Base-by-base conservation (phyloP, 2,329 filamentous ascomycete species). In the Pseudogymnoascus sp. region DNA sequence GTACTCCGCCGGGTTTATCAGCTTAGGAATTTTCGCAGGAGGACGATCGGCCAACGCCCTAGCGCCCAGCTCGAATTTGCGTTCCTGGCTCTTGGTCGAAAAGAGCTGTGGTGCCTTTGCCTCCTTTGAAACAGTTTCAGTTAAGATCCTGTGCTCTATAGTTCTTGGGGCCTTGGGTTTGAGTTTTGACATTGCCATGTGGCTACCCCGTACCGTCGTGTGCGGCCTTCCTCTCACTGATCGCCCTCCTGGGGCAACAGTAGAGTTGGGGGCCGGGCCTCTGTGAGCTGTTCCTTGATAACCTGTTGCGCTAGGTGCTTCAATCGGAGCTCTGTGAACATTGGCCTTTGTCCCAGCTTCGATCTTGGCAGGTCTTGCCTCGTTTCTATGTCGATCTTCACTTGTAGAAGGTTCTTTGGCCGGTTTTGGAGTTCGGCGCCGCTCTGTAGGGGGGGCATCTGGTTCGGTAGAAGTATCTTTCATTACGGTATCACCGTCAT, bases 281-380 rank as follows among this genome's bases (percentile, higher is more conserved):
- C 60, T 63, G 62, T 66, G 64, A 8, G 69, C 67, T 22, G 70
- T 69, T 30, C 69, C 70, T 42, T 68, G 67, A 59, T 72, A 71
- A 9, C 69, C 67, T 30, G 68, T 68, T n/a, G 38, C 58, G 19
- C 58, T 62, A 33, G 62, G 2, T 60, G 66, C 60, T 63, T 64
- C 49, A 14, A 55, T 4, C 11, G 49, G 28, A 19, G 28, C 28
- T 55, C 35, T 55, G 5, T 55, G 28, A 33, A 33, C 28, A 4
- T 12, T 28, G 23, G 7, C 14, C 23, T 28, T 30, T 28, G 12
- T 28, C 23, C 28, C 23, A 12, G 7, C 9, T 12, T 23, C 42
- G 14, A 9, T 9, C 11, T 33, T 33, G 16, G 49, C 9, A 11
- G 42, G 42, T 4, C 8, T 55, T 8, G n/a, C 14, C n/a, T 33